phyloP scores from a whole-genome alignment of 306 rosid species.

The Castanea mollissima region DNA sequence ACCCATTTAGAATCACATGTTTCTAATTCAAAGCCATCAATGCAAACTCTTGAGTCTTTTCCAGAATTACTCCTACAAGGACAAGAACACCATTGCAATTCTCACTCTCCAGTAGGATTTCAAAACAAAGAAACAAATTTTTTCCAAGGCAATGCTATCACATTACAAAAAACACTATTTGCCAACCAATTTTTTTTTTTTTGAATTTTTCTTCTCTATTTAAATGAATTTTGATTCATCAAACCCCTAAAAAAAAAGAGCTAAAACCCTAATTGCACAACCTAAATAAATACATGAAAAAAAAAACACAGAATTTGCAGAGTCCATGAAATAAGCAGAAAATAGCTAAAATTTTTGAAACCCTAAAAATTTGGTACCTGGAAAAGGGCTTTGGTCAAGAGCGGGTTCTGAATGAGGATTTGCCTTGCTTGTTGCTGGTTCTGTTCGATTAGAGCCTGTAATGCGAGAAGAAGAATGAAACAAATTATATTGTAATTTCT shows the following conservation, averaged over 20 bases:
- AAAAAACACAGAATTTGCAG: neutral
- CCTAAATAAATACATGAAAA: neutral
- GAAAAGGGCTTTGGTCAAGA: conserved; percentile 86
- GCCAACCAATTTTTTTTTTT: too few species aligned
- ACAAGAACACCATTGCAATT: neutral
- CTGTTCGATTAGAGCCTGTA: conserved; percentile 77
- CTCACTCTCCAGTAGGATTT: too few species aligned
- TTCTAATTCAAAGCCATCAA: neutral
- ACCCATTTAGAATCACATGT: neutral
- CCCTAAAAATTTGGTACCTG: conserved; percentile 53
- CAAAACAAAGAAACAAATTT: neutral
- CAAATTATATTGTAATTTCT: conserved; percentile 2
- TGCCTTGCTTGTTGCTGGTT: conserved; percentile 91
- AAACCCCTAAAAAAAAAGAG: neutral
- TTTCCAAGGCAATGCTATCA: neutral
- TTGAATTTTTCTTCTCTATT: neutral
- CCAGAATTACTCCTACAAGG: neutral
- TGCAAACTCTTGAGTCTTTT: neutral
- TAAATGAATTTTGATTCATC: neutral
- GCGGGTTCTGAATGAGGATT: conserved; percentile 92
- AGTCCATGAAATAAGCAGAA: neutral
- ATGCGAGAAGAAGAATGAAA: neutral
- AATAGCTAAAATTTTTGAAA: neutral
- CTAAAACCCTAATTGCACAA: conserved; percentile 16
- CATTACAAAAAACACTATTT: neutral